Percentiles rank a stretch among this genome's conserved stretches.
Conservation (phyloP, 2,329 filamentous ascomycete genomes). For the Paramyrothecium sp. region DNA sequence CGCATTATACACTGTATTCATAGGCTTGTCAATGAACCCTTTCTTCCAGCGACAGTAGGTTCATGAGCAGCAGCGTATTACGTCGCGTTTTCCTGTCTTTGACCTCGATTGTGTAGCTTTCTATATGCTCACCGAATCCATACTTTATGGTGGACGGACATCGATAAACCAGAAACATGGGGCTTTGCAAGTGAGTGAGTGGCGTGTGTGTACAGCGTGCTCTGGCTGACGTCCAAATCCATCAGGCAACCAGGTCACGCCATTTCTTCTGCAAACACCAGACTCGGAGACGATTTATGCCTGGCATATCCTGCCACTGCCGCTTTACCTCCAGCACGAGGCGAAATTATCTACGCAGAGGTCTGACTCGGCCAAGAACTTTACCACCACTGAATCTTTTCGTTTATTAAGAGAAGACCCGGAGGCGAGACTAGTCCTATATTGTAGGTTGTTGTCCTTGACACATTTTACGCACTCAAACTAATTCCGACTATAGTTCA, state of each 20-base stretch:
- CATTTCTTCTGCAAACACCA: constrained; percentile 72
- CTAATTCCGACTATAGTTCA: constrained; percentile 47
- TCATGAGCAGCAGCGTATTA: background rate
- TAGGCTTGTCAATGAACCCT: constrained; percentile 66
- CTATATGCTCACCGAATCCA: constrained; percentile 83
- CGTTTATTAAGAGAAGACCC: constrained; percentile 62
- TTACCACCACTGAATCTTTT: constrained; percentile 59
- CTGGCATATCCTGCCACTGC: constrained; percentile 86
- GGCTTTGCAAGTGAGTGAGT: constrained; percentile 71
- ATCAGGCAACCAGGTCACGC: constrained; percentile 80
- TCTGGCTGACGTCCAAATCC: background rate
- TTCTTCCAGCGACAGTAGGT: constrained; percentile 78
- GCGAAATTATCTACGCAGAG: constrained; percentile 52
- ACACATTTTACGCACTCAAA: background rate
- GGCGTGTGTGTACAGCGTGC: background rate
- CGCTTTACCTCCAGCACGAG: constrained; percentile 73
- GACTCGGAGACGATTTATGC: constrained; percentile 80
- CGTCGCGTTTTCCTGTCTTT: background rate
- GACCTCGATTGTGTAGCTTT: constrained; percentile 48
- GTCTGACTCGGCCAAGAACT: constrained; percentile 44
- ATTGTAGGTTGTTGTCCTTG: constrained; percentile 44
- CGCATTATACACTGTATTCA: constrained; percentile 63
- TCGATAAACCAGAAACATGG: constrained; percentile 76
- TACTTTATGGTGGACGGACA: constrained; percentile 67
- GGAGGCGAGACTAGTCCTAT: constrained; percentile 61